Conservation (phyloP, 768 basidiomycete species). For the Tricholoma saponaceum region DNA sequence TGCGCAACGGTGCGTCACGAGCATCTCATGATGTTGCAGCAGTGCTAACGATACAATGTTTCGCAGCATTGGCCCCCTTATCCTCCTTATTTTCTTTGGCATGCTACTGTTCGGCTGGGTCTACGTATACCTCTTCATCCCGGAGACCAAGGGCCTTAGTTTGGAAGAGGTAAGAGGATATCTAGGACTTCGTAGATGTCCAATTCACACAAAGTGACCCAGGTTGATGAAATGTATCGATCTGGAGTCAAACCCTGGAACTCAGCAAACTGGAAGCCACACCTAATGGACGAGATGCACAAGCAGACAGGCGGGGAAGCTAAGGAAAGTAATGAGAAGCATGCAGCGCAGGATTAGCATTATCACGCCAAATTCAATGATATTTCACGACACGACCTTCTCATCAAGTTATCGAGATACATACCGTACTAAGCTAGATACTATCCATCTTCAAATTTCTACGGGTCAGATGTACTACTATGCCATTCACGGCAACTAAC, state of each 20-base stretch:
- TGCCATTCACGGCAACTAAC: no score
- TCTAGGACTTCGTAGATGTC: not conserved
- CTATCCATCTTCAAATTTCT: no score
- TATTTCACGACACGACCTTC: no score
- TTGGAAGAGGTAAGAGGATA: slow-evolving; percentile 55
- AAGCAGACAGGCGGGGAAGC: slow-evolving; percentile 16
- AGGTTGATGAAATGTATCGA: slow-evolving; percentile 76
- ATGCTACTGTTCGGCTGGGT: slow-evolving; percentile 65
- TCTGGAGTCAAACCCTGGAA: slow-evolving; percentile 66
- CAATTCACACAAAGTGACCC: not conserved
- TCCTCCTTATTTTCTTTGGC: slow-evolving; percentile 73
- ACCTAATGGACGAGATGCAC: slow-evolving; percentile 38
- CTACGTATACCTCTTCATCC: slow-evolving; percentile 74
- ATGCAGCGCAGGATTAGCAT: no score
- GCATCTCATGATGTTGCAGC: not conserved
- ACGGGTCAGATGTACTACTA: no score
- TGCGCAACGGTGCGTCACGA: slow-evolving; percentile 40
- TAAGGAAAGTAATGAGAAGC: not conserved
- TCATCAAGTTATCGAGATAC: no score
- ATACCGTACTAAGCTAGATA: no score
- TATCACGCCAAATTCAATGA: no score
- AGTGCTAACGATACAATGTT: not conserved
- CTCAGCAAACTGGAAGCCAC: slow-evolving; percentile 55
- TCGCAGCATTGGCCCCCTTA: slow-evolving; percentile 63
- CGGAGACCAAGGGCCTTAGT: slow-evolving; percentile 77